Percentiles rank a stretch among this genome's conserved stretches.
phyloP scores from a whole-genome alignment of 31 red algal species.

The Asparagopsis taxiformis region DNA sequence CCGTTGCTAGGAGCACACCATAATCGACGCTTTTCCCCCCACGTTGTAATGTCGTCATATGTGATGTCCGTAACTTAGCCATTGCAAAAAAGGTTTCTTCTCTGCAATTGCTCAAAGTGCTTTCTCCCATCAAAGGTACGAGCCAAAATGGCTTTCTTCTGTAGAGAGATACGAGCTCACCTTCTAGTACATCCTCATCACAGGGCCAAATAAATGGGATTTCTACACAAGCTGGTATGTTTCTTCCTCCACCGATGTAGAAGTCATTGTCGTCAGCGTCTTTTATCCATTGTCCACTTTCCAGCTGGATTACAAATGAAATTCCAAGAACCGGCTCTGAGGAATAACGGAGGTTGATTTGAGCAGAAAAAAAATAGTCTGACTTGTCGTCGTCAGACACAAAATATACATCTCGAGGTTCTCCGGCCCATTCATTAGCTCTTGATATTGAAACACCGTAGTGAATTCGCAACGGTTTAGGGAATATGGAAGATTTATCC shows the following conservation, averaged over 20 bases:
- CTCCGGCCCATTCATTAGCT: too few relatives aligned
- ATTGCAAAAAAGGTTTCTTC: constrained; percentile 5
- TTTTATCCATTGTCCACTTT: constrained; percentile 17
- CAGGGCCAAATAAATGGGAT: constrained; percentile 9
- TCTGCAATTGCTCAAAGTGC: not conserved
- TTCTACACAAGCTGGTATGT: constrained; percentile 23
- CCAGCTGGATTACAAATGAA: constrained; percentile 47
- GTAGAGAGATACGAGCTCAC: not conserved
- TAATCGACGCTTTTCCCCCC: not conserved
- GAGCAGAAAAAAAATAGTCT: not conserved
- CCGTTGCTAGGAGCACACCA: not conserved
- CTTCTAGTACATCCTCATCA: not conserved
- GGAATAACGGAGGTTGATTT: not conserved
- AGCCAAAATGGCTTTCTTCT: not conserved
- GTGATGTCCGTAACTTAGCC: too few relatives aligned
- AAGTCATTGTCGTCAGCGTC: constrained; percentile 17
- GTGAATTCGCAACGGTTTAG: not conserved
- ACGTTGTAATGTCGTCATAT: too few relatives aligned
- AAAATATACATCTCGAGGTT: constrained; percentile 24
- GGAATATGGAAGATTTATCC: not conserved
- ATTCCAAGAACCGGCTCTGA: constrained; percentile 5
- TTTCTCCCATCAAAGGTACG: not conserved
- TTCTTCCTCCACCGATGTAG: constrained; percentile 24
- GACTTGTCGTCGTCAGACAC: not conserved
- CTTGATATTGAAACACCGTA: constrained; percentile 4